These are phyloP conservation scores for Aspergillus sp. DNA, from an alignment of 2,329 filamentous ascomycete genomes.

Conservation along the genomic window DNA sequence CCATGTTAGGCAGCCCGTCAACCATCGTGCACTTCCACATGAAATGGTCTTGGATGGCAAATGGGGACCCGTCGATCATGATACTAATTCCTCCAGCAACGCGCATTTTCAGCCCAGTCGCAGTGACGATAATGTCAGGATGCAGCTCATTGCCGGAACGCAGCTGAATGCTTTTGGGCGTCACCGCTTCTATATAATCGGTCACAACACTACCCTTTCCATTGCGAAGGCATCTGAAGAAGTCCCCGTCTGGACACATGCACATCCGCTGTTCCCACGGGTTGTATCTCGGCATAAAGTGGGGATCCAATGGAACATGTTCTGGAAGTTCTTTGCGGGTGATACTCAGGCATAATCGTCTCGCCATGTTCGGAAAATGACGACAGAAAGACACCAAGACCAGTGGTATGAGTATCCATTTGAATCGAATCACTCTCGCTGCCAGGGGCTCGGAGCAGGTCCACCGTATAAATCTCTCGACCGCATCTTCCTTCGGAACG, in stretches of 20 bases:
- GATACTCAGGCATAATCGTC: conserved; percentile 40
- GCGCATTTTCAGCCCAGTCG: conserved; percentile 28
- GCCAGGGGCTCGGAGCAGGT: neutral
- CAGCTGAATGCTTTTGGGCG: conserved; percentile 39
- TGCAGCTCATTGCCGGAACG: neutral
- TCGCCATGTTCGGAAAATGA: conserved; percentile 49
- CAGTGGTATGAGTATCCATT: conserved; percentile 45
- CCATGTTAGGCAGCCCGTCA: neutral
- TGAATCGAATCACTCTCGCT: conserved; percentile 31
- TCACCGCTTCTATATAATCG: conserved; percentile 48
- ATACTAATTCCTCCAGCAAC: conserved; percentile 21
- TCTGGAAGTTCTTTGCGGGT: conserved; percentile 52
- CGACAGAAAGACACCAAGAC: conserved; percentile 51
- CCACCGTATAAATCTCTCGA: neutral
- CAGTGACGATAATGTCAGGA: conserved; percentile 22
- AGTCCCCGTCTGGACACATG: conserved; percentile 57
- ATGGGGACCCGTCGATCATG: conserved; percentile 22
- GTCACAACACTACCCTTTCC: conserved; percentile 28
- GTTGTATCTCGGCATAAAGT: conserved; percentile 61
- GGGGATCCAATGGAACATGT: conserved; percentile 51
- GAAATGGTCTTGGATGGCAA: conserved; percentile 22
- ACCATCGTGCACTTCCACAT: conserved; percentile 22
- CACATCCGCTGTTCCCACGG: conserved; percentile 72
- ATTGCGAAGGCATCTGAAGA: conserved; percentile 48
- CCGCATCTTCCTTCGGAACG: conserved; percentile 34